Conservation (phyloP, 1,139 yeast species). For the Pichia cactophila region DNA sequence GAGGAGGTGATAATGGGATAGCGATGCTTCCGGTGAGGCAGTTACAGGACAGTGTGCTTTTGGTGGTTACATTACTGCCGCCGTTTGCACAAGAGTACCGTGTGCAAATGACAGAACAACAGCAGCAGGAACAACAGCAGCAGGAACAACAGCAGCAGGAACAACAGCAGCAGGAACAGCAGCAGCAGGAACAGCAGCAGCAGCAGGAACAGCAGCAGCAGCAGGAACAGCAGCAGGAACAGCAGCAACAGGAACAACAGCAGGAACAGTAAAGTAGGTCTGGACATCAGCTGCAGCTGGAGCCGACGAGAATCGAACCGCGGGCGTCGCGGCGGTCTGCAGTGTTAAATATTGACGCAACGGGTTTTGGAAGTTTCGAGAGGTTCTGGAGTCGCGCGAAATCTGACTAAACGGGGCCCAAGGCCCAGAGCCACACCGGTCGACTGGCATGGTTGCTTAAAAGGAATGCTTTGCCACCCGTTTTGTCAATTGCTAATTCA, state of each 20-base stretch:
- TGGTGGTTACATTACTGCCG: constrained; percentile 5
- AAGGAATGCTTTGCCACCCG: neutral
- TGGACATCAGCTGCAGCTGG: neutral
- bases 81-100: constrained; percentile 2
- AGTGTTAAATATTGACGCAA: too few species aligned
- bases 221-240: neutral
- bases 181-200: neutral
- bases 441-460: neutral
- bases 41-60: constrained; percentile 1
- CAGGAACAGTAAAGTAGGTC: neutral
- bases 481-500: too few species aligned
- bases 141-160: neutral
- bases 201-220: neutral
- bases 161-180: neutral
- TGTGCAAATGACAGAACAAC: neutral
- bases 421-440: neutral
- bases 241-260: neutral
- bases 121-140: neutral
- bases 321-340: too few species aligned
- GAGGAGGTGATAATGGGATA: neutral
- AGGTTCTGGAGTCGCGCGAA: neutral
- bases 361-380: neutral
- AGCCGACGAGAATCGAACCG: neutral
- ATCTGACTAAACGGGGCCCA: neutral
- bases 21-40: neutral